phyloP scores from a whole-genome alignment of 345 rosid species.

The Arabis hirsuta region DNA sequence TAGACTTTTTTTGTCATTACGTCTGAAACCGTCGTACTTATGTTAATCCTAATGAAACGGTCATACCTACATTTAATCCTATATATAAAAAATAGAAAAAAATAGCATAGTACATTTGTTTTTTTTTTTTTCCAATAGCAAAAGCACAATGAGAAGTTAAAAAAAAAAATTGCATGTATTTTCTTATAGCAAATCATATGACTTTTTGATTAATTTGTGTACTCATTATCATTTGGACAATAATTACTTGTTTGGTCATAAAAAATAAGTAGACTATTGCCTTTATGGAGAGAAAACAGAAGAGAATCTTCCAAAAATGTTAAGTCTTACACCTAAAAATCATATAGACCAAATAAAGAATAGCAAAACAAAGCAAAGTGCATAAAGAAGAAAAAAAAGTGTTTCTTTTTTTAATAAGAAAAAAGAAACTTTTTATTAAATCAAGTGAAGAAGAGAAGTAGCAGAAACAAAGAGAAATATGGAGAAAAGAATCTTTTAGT shows the following conservation, averaged over 20 bases:
- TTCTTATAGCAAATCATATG: conserved; percentile 15
- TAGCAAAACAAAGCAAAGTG: conserved; percentile 18
- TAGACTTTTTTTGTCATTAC: no score
- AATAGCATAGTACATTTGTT: no score
- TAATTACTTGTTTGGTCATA: conserved; percentile 24
- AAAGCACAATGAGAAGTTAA: no score
- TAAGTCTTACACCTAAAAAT: conserved; percentile 10
- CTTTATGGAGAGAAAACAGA: conserved; percentile 8
- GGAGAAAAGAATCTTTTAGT: conserved; percentile 36
- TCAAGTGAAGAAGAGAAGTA: conserved; percentile 31
- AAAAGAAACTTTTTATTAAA: conserved; percentile 6
- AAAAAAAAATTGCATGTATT: neutral
- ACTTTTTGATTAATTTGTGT: no score
- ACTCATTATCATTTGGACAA: conserved; percentile 13
- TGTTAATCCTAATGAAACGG: no score
- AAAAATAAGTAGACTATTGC: neutral
- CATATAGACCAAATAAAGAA: conserved; percentile 3
- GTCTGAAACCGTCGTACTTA: no score
- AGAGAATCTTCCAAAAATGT: conserved; percentile 36
- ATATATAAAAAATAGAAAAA: no score
- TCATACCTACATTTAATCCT: no score
- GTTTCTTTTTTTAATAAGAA: neutral
- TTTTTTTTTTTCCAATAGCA: no score
- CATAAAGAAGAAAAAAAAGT: neutral
- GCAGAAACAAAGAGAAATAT: conserved; percentile 29